These are phyloP conservation scores for Phytophthora sp. DNA, from an alignment of 352 stramenopile genomes.

Conservation along the genomic window DNA sequence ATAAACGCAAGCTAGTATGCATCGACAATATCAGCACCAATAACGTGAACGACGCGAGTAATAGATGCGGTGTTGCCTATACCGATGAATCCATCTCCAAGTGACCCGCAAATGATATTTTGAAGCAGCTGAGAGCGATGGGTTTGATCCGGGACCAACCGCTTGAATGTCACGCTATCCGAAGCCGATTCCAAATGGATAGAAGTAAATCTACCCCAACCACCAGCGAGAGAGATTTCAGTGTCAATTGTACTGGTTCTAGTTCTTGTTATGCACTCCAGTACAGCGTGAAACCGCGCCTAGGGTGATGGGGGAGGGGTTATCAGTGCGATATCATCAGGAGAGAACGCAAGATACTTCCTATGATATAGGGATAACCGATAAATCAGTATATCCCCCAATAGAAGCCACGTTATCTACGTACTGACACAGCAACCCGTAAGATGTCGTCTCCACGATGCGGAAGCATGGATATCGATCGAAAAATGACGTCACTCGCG, in stretches of 20 bases:
- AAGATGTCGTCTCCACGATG: not conserved
- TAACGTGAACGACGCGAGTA: slow-evolving; percentile 1
- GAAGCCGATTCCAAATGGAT: too few relatives aligned
- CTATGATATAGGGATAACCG: too few relatives aligned
- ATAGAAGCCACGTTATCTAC: too few relatives aligned
- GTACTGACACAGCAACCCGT: too few relatives aligned
- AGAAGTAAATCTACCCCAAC: too few relatives aligned
- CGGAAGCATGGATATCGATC: not conserved
- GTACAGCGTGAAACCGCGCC: too few relatives aligned
- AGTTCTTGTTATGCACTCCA: too few relatives aligned
- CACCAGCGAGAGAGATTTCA: not conserved
- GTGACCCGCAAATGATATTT: not conserved
- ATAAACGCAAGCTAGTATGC: too few relatives aligned
- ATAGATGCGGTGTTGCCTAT: not conserved
- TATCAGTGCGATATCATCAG: not conserved
- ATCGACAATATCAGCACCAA: too few relatives aligned
- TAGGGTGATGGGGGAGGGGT: too few relatives aligned
- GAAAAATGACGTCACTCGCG: not conserved
- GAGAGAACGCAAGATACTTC: slow-evolving; percentile 1
- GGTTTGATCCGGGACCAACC: not conserved
- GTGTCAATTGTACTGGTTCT: not conserved
- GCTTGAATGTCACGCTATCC: not conserved
- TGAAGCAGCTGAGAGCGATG: slow-evolving; percentile 3
- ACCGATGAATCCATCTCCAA: not conserved
- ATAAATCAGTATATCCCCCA: too few relatives aligned